Evolutionary conservation across 305 asterid genomes (phyloP).

Genomic region (Rubia balearica): DNA sequence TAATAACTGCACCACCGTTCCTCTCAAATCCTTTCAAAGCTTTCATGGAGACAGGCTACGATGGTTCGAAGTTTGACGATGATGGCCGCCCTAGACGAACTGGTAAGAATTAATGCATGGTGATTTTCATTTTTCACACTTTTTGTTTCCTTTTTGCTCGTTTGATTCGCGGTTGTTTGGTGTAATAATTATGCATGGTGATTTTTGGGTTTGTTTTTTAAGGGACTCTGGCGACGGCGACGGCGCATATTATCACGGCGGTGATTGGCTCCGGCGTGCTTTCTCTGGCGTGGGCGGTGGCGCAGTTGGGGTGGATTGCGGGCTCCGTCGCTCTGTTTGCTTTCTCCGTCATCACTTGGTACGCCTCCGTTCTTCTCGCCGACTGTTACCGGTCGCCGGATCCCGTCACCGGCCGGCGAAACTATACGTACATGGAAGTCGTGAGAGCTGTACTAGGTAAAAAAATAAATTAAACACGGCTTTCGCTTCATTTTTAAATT

Average conservation of each 20-base stretch:
- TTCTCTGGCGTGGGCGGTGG: conserved; percentile 61
- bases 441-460: too few relatives aligned
- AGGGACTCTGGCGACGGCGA: conserved; percentile 43
- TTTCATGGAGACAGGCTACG: conserved; percentile 20
- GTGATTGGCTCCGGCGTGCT: conserved; percentile 71
- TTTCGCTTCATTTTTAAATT: too few relatives aligned
- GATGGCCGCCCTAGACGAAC: conserved; percentile 51
- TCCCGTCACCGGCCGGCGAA: conserved; percentile 36
- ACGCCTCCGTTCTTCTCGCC: conserved; percentile 41
- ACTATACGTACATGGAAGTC: conserved; percentile 41
- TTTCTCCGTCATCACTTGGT: conserved; percentile 50
- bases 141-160: too few relatives aligned
- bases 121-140: background rate
- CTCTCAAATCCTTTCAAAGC: too few relatives aligned
- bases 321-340: conserved; percentile 38
- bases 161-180: background rate
- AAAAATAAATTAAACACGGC: too few relatives aligned
- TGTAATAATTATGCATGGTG: background rate
- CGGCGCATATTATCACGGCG: conserved; percentile 63
- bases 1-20: too few relatives aligned
- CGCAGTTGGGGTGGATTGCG: conserved; percentile 67
- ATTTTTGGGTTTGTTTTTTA: background rate
- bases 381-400: conserved; percentile 42
- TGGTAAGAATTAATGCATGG: conserved; percentile 18
- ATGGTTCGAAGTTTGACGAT: conserved; percentile 38